Evolutionary conservation across 352 stramenopile species (phyloP), one percentile per base, ranked within the genome.

Genomic region (Blastocystis sp.): DNA sequence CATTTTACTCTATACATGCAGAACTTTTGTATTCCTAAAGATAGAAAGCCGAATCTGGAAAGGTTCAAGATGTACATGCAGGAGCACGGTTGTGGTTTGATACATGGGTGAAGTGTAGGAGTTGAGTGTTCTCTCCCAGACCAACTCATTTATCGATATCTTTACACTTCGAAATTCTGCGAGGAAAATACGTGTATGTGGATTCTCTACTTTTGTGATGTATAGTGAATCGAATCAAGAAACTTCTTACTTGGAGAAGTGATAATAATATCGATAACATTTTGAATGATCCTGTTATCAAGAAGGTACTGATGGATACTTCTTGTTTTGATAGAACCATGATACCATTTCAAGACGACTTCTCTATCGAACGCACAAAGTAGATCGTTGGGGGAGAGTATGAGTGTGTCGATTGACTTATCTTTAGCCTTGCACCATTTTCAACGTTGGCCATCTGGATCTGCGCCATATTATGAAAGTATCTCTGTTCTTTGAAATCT

Each of bases 111-210:
- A 65, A 24, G 5, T 46, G 21, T 63, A 83, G 71, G 51, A 12
- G 54, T 83, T 37, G 51, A 37, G 11, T 32, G 58, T 29, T 42
- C 71, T 7, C 51, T 83, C 2, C 9, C 14, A 11, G 71, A 83
- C n/a, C 71, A 83, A 56, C 14, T 66, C 7, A 51, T 83, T 35
- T 83, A 67, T 24, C 71, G 71, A 51, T 83, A 83, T 54, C 51
- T 83, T 5, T 83, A 67, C 37, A 83, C 71, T 52, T 83, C 71
- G 7, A 83, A 83, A 24, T 83, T 83, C 29, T 65, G 65, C n/a
- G 39, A 67, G 29, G 29, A 59, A 14, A 83, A 49, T 42, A 35
- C 71, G 16, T 24, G 71, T 83, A 65, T 4, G 12, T 3, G 16
- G 19, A 35, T 19, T 21, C 32, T 52, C n/a, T 19, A 19, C 29